Conservation (phyloP, 169 alveolate species). For the Eimeria maxima region DNA sequence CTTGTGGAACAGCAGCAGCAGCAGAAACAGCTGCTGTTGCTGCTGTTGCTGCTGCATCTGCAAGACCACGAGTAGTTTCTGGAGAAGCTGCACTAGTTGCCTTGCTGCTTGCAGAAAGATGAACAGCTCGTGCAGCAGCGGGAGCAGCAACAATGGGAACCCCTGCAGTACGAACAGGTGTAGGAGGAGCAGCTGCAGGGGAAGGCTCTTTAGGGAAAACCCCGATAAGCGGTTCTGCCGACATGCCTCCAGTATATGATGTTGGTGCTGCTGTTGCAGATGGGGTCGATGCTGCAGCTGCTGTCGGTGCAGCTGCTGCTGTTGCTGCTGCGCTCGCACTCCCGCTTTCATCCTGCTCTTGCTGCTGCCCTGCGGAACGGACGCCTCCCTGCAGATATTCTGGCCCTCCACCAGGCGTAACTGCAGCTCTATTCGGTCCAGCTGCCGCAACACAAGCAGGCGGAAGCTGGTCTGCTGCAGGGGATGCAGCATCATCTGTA, state of each 20-base stretch:
- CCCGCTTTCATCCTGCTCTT: background rate
- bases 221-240: background rate
- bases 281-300: background rate
- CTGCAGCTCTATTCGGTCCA: slow-evolving; percentile 5
- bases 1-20: background rate
- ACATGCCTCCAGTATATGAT: background rate
- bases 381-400: background rate
- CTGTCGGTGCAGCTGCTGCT: slow-evolving; percentile 24
- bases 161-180: background rate
- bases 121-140: background rate
- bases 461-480: background rate
- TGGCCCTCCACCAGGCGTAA: background rate
- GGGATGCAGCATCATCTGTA: background rate
- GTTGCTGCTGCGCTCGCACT: background rate
- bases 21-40: background rate
- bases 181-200: slow-evolving; percentile 1
- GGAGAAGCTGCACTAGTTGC: background rate
- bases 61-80: background rate
- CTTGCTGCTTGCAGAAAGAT: background rate
- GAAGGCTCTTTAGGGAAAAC: background rate
- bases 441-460: slow-evolving; percentile 26
- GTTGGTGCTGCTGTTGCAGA: background rate
- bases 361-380: background rate
- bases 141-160: background rate
- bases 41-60: background rate